Base-by-base conservation (phyloP, 1,284 basidiomycete genomes). In the Tilletia horrida region DNA sequence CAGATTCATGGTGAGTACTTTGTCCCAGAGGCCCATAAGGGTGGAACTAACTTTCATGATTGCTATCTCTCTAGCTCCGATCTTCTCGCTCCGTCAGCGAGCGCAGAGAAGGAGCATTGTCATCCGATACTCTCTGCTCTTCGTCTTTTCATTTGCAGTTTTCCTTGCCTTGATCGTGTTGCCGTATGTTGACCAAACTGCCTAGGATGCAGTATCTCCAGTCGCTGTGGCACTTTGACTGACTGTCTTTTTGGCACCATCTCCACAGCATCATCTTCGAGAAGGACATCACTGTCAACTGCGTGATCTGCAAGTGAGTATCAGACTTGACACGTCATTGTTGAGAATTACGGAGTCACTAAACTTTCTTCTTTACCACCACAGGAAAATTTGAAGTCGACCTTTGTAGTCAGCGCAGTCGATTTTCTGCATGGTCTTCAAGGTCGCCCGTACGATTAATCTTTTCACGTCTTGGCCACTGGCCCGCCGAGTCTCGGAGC, bases 1-100 rank as follows among this genome's bases (percentile, higher is more conserved):
- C 84, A 92, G 79, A 80, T 77, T 68, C 75, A 77, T 66, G 25
- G 55, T 59, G 29, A 35, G 55, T 31, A 44, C 59, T 18, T n/a
- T 42, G 25, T n/a, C n/a, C n/a, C n/a, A n/a, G n/a, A n/a, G n/a
- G n/a, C n/a, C n/a, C 14, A 50, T 29, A 16, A 35, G 18, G 11
- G 25, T 31, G 11, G 21, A 25, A 29, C 85, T 91, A 91, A 91
- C 82, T 91, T 65, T 88, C 89, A 35, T 90, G 90, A 29, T 90
- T 90, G 66, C 91, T 91, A 80, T 91, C 95, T 84, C 95, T 96
- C 77, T 16, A 59, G 90, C 93, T 2, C 95, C 95, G 3, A 86
- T 98, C 78, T 98, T 92, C 69, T 78, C 76, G 63, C 71, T 81
- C 21, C 75, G 80, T n/a, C 79, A 81, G 65, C 69, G 80, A 18